Percentiles rank a stretch among this genome's conserved stretches.
phyloP scores from a whole-genome alignment of 1,284 basidiomycete species.

The Tremellales sp. region DNA sequence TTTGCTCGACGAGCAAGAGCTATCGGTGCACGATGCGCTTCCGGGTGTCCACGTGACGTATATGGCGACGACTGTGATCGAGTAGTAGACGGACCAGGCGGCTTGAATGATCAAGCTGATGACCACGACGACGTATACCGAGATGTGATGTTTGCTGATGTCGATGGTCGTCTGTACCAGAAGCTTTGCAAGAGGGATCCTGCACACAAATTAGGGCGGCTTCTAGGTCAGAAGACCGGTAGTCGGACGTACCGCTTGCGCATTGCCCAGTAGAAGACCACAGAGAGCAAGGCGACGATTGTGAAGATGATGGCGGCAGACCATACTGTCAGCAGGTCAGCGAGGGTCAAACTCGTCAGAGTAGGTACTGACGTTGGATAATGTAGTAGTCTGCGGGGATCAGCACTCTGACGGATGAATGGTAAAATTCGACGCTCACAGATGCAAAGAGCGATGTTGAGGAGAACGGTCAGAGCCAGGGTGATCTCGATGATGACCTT shows the following conservation, averaged over 20 bases:
- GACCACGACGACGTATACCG: constrained; percentile 75
- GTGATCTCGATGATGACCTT: constrained; percentile 75
- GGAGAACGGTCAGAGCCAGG: constrained; percentile 62
- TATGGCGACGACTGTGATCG: constrained; percentile 50
- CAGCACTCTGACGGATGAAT: constrained; percentile 2
- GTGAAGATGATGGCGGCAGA: constrained; percentile 64
- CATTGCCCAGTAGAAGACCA: constrained; percentile 60
- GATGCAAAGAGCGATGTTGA: constrained; percentile 60
- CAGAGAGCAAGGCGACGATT: constrained; percentile 69
- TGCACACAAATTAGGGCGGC: constrained; percentile 8
- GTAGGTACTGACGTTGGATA: constrained; percentile 53
- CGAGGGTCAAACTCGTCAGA: background rate
- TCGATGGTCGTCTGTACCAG: constrained; percentile 74
- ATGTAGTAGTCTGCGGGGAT: constrained; percentile 62
- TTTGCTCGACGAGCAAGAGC: constrained; percentile 55
- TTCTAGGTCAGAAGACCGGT: background rate
- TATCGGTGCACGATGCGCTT: constrained; percentile 52
- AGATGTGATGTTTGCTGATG: constrained; percentile 72
- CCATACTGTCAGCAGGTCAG: constrained; percentile 30
- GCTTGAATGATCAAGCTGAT: constrained; percentile 66
- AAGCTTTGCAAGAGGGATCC: constrained; percentile 73
- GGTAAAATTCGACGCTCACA: constrained; percentile 26
- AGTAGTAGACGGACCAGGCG: constrained; percentile 59
- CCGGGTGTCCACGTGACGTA: constrained; percentile 73
- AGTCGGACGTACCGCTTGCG: constrained; percentile 37